Conservation (phyloP, 2,329 filamentous ascomycete species). For the Fusarium burgessii region DNA sequence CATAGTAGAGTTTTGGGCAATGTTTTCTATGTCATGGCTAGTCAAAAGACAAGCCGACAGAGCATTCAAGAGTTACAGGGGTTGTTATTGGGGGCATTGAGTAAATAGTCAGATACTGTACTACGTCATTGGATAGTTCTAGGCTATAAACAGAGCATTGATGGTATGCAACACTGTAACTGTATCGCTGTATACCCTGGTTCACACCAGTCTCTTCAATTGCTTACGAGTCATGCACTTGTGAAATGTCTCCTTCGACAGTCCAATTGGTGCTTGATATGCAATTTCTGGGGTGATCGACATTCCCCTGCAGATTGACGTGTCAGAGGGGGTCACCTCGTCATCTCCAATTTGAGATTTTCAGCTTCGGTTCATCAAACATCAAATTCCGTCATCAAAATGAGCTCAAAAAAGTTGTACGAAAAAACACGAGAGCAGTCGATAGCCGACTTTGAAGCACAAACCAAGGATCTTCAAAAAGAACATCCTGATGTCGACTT, state of each 20-base stretch:
- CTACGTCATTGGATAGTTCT: neutral
- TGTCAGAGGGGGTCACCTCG: conserved; percentile 6
- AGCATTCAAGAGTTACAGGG: conserved; percentile 43
- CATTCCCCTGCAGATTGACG: conserved; percentile 1
- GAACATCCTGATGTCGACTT: conserved; percentile 36
- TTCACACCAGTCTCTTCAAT: neutral
- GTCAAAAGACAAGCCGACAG: conserved; percentile 57
- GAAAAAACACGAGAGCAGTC: conserved; percentile 34
- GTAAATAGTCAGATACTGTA: neutral
- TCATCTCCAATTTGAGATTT: neutral
- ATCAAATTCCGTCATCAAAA: neutral
- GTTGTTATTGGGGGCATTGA: conserved; percentile 32
- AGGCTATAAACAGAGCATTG: neutral
- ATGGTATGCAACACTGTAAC: neutral
- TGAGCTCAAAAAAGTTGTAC: neutral
- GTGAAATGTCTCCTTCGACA: neutral
- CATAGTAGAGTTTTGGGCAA: conserved; percentile 68
- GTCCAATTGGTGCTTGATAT: neutral
- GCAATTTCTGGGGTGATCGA: conserved; percentile 17
- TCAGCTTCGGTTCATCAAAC: neutral
- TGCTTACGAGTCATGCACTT: neutral
- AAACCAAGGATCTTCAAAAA: conserved; percentile 22
- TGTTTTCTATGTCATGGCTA: conserved; percentile 69
- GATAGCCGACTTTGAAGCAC: conserved; percentile 30
- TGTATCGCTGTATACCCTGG: too few species aligned